Evolutionary conservation across 306 rosid species (phyloP).

Genomic region (Quercus wislizeni): DNA sequence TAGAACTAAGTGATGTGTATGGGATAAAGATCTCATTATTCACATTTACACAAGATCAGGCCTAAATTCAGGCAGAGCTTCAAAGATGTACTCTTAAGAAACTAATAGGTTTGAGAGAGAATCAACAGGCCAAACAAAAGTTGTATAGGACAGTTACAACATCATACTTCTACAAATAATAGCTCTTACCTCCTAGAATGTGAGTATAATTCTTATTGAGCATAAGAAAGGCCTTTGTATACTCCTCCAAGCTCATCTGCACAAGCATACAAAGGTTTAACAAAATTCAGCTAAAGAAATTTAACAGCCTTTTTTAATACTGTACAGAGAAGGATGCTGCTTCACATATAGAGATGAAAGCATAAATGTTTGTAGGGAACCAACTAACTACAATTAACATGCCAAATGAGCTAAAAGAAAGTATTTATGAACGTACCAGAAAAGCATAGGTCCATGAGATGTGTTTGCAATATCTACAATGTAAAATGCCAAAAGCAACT

Average conservation of each 20-base stretch:
- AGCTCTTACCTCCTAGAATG: slow-evolving; percentile 73
- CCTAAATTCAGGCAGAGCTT: not conserved
- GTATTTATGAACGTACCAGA: not conserved
- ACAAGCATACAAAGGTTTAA: slow-evolving; percentile 21
- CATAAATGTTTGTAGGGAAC: not conserved
- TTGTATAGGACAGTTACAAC: not conserved
- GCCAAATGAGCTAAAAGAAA: not conserved
- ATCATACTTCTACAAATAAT: not conserved
- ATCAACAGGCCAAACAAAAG: not conserved
- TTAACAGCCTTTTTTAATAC: slow-evolving; percentile 4
- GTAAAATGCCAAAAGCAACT: too few relatives aligned
- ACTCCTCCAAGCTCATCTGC: slow-evolving; percentile 67
- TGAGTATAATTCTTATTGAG: slow-evolving; percentile 75
- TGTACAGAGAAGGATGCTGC: not conserved
- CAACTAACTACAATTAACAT: not conserved
- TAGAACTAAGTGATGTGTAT: too few relatives aligned
- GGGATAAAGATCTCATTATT: not conserved
- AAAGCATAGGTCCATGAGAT: not conserved
- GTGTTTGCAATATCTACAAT: too few relatives aligned
- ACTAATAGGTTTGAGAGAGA: not conserved
- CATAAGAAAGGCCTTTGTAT: slow-evolving; percentile 68
- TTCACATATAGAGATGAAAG: not conserved
- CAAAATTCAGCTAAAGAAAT: not conserved
- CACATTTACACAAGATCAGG: not conserved
- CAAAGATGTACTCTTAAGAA: not conserved